Conservation (phyloP, 2,329 filamentous ascomycete genomes). For the Trichoderma cornu-damae region DNA sequence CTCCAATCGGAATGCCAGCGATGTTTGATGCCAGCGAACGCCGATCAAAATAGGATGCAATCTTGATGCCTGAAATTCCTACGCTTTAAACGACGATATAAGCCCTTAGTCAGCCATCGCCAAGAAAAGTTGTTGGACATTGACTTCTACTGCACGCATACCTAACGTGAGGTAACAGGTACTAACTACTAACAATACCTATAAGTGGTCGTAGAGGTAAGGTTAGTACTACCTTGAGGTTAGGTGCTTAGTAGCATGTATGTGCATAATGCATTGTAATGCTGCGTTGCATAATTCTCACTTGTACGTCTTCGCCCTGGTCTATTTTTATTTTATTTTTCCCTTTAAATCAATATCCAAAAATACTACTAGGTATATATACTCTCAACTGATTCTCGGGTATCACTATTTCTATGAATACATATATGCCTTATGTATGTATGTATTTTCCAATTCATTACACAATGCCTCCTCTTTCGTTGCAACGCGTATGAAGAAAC, state of each 20-base stretch:
- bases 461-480: neutral
- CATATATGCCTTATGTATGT: too few species aligned
- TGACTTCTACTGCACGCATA: neutral
- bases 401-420: slow-evolving; percentile 10
- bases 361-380: neutral
- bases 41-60: neutral
- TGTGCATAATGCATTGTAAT: too few species aligned
- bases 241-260: too few species aligned
- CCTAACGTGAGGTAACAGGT: neutral
- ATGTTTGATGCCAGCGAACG: too few species aligned
- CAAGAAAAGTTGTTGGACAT: neutral
- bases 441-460: neutral
- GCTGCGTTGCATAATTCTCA: too few species aligned
- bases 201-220: too few species aligned
- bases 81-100: neutral
- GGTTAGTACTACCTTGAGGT: too few species aligned
- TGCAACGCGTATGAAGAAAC: neutral
- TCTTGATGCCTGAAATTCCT: slow-evolving; percentile 4
- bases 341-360: too few species aligned
- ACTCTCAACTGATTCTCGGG: slow-evolving; percentile 1
- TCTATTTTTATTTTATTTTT: too few species aligned
- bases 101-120: neutral
- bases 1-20: neutral
- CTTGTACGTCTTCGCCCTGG: too few species aligned
- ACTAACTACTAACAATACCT: too few species aligned